Percentiles rank a stretch among this genome's conserved stretches.
Conservation (phyloP, 2,329 filamentous ascomycete species). For the Lachnellula occidentalis region DNA sequence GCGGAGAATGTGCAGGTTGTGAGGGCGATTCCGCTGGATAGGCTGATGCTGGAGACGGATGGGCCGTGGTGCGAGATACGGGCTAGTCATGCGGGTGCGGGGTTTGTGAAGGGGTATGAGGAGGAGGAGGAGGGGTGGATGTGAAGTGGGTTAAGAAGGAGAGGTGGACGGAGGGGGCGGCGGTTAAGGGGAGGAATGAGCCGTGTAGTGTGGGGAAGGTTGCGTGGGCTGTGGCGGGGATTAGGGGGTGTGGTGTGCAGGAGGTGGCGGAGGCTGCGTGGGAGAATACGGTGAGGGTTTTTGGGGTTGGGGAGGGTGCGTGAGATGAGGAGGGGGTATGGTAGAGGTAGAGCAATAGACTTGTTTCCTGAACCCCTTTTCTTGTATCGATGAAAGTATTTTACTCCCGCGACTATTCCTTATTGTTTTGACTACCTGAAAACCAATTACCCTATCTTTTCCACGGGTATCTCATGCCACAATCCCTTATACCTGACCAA, state of each 20-base stretch:
- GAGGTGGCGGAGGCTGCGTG: slow-evolving; percentile 83
- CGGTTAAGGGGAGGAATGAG: slow-evolving; percentile 95
- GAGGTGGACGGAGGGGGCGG: slow-evolving; percentile 78
- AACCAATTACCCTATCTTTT: too few species aligned
- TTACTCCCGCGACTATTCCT: too few species aligned
- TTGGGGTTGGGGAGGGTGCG: slow-evolving; percentile 62
- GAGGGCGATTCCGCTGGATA: slow-evolving; percentile 67
- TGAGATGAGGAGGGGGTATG: too few species aligned
- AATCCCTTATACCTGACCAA: not conserved
- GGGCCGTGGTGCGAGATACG: slow-evolving; percentile 97
- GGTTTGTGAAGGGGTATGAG: slow-evolving; percentile 24
- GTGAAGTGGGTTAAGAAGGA: slow-evolving; percentile 86
- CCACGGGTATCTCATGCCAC: too few species aligned
- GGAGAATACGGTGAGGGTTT: slow-evolving; percentile 75
- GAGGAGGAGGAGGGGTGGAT: too few species aligned
- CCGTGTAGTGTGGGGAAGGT: slow-evolving; percentile 81
- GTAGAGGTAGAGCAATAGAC: too few species aligned
- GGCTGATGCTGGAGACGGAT: slow-evolving; percentile 92
- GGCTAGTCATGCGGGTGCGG: slow-evolving; percentile 69
- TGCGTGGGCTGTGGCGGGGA: slow-evolving; percentile 79
- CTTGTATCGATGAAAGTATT: too few species aligned
- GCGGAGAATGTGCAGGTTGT: slow-evolving; percentile 85
- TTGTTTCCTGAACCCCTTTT: too few species aligned
- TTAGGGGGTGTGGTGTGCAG: slow-evolving; percentile 74
- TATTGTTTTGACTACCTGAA: too few species aligned